A percentile compares a stretch with the other conserved stretches of the same genome.
Evolutionary conservation across 2,329 filamentous ascomycete species (phyloP).

Genomic region (Pseudogymnoascus sp.): DNA sequence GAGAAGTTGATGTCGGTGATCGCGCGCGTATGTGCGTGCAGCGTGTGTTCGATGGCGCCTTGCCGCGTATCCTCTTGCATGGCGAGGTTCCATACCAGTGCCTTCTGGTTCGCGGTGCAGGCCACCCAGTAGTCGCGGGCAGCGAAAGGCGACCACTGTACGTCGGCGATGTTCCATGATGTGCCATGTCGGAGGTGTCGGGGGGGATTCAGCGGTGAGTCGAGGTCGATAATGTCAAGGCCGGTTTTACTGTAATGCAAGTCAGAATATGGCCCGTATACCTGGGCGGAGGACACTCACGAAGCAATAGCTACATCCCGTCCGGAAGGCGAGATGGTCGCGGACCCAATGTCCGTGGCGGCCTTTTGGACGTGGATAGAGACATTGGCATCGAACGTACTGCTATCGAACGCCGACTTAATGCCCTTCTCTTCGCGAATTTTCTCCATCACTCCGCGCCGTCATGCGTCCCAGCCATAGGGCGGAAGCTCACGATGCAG

Average conservation of each 20-base stretch:
- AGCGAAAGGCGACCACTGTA: constrained; percentile 94
- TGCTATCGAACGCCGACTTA: constrained; percentile 71
- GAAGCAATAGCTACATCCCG: constrained; percentile 86
- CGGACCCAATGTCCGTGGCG: constrained; percentile 60
- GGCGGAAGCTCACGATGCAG: background rate
- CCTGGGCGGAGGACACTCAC: constrained; percentile 30
- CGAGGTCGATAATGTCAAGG: constrained; percentile 83
- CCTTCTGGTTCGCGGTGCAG: constrained; percentile 90
- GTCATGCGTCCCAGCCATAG: constrained; percentile 4
- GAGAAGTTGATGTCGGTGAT: constrained; percentile 98
- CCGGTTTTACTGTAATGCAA: constrained; percentile 54
- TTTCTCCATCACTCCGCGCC: constrained; percentile 26
- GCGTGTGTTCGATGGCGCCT: constrained; percentile 73
- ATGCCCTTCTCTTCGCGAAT: constrained; percentile 51
- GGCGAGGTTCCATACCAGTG: constrained; percentile 87
- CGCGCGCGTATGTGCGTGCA: constrained; percentile 77
- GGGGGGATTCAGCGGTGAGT: constrained; percentile 80
- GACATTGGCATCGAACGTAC: constrained; percentile 78
- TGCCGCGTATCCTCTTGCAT: constrained; percentile 59
- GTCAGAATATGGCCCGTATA: background rate
- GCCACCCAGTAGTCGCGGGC: constrained; percentile 87
- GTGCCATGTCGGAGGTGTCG: constrained; percentile 78
- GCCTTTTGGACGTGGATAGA: constrained; percentile 67
- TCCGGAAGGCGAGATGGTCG: constrained; percentile 86
- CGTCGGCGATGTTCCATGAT: constrained; percentile 92